Evolutionary conservation across 2,329 filamentous ascomycete species (phyloP).

Genomic region (Cordyceps cicadae): DNA sequence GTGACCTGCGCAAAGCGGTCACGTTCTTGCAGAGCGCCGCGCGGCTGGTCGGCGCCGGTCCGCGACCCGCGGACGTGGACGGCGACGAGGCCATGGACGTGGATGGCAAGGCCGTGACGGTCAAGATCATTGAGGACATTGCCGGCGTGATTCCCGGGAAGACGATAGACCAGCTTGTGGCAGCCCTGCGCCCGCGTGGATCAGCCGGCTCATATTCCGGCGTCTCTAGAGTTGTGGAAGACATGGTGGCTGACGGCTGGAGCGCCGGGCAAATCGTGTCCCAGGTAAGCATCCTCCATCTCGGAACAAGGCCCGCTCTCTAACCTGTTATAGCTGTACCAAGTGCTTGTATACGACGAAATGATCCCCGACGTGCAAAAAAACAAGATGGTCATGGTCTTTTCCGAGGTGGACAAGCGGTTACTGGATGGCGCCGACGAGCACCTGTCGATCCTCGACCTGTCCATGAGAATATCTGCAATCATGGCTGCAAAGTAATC

Average conservation of each 20-base stretch:
- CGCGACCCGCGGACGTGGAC: slow-evolving; percentile 34
- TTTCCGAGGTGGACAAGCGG: slow-evolving; percentile 91
- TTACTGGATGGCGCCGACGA: slow-evolving; percentile 92
- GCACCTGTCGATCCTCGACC: slow-evolving; percentile 80
- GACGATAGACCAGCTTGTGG: slow-evolving; percentile 62
- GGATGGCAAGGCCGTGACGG: slow-evolving; percentile 56
- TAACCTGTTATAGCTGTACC: slow-evolving; percentile 55
- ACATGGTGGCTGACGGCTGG: slow-evolving; percentile 95
- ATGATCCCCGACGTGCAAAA: slow-evolving; percentile 77
- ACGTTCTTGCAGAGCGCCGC: slow-evolving; percentile 95
- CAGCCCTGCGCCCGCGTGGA: slow-evolving; percentile 66
- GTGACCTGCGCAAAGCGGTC: slow-evolving; percentile 91
- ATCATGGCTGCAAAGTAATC: slow-evolving; percentile 48
- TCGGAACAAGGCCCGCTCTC: slow-evolving; percentile 9
- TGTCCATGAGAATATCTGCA: slow-evolving; percentile 71
- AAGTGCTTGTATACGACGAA: slow-evolving; percentile 75
- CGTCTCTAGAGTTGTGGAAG: slow-evolving; percentile 72
- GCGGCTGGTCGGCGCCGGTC: slow-evolving; percentile 64
- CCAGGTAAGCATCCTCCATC: slow-evolving; percentile 48
- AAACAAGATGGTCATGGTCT: slow-evolving; percentile 78
- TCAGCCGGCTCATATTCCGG: slow-evolving; percentile 59
- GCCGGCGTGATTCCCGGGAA: slow-evolving; percentile 80
- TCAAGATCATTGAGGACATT: slow-evolving; percentile 83
- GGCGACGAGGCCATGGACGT: slow-evolving; percentile 55
- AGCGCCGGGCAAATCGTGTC: slow-evolving; percentile 80